Percentiles rank a stretch among this genome's conserved stretches.
Conservation (phyloP, 139 green algal genomes). For the Protoeuglena noctilucae region DNA sequence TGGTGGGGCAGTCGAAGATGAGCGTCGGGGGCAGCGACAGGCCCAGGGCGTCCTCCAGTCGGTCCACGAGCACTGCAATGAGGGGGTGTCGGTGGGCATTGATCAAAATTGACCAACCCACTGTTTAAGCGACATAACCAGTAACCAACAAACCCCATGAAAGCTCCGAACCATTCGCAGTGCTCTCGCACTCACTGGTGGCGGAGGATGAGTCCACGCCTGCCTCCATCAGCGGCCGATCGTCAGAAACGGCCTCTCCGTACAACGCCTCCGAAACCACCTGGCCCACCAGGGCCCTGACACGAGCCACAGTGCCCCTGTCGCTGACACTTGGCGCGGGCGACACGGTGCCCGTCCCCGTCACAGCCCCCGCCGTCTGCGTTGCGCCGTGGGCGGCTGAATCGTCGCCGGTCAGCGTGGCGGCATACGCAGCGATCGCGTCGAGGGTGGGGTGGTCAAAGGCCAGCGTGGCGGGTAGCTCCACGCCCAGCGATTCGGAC, state of each 20-base stretch:
- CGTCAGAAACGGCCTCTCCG: too few relatives aligned
- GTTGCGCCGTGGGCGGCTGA: too few relatives aligned
- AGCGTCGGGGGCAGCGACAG: slow-evolving; percentile 42
- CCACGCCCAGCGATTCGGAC: too few relatives aligned
- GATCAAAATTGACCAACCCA: not conserved
- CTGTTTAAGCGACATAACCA: not conserved
- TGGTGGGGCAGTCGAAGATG: slow-evolving; percentile 69
- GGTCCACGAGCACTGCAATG: not conserved
- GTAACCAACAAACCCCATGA: not conserved
- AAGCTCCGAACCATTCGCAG: not conserved
- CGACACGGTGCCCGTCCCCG: not conserved
- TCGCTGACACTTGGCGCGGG: too few relatives aligned
- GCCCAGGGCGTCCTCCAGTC: slow-evolving; percentile 37
- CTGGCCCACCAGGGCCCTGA: too few relatives aligned
- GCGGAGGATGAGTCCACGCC: slow-evolving; percentile 40
- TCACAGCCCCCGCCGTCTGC: slow-evolving; percentile 13
- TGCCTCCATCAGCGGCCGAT: too few relatives aligned
- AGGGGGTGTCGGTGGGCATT: not conserved
- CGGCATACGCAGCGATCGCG: too few relatives aligned
- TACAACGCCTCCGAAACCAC: too few relatives aligned
- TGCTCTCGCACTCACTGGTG: slow-evolving; percentile 8
- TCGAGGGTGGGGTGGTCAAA: slow-evolving; percentile 15
- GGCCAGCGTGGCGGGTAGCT: slow-evolving; percentile 23
- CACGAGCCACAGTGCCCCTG: too few relatives aligned
- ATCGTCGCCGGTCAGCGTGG: too few relatives aligned